Conservation (phyloP, 2,329 filamentous ascomycete species). For the Nigrospora osmanthi region DNA sequence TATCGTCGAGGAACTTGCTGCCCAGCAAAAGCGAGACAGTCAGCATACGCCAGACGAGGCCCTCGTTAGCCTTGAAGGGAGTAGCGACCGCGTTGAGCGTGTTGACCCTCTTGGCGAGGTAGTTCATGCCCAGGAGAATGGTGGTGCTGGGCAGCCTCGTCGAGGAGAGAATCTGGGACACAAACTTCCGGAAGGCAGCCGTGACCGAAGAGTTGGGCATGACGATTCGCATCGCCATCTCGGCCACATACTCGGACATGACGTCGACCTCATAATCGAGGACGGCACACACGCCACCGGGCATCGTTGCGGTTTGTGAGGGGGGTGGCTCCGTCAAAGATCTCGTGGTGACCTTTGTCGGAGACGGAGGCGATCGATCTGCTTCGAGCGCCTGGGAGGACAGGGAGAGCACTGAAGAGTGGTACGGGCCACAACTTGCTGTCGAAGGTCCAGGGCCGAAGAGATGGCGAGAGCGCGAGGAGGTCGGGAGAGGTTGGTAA, state of each 20-base stretch:
- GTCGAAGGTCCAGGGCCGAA: slow-evolving; percentile 25
- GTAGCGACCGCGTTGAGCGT: slow-evolving; percentile 50
- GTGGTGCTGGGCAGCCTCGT: slow-evolving; percentile 86
- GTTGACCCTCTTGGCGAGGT: slow-evolving; percentile 76
- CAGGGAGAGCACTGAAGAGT: slow-evolving; percentile 14
- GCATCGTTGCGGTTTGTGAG: slow-evolving; percentile 40
- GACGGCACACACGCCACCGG: slow-evolving; percentile 84
- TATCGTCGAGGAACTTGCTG: slow-evolving; percentile 94
- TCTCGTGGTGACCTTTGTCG: slow-evolving; percentile 18
- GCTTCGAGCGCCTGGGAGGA: slow-evolving; percentile 30
- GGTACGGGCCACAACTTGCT: slow-evolving; percentile 16
- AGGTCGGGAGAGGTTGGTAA: slow-evolving; percentile 13
- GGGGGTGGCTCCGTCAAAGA: slow-evolving; percentile 17
- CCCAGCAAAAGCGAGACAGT: slow-evolving; percentile 79
- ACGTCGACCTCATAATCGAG: slow-evolving; percentile 94
- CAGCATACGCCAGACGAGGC: slow-evolving; percentile 79
- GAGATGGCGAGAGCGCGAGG: slow-evolving; percentile 18
- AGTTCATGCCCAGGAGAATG: slow-evolving; percentile 84
- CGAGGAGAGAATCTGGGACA: slow-evolving; percentile 81
- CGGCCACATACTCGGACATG: slow-evolving; percentile 92
- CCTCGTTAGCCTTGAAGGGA: slow-evolving; percentile 51
- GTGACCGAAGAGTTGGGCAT: slow-evolving; percentile 48
- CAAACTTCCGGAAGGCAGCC: slow-evolving; percentile 81
- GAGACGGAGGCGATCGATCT: slow-evolving; percentile 20
- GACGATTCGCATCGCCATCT: slow-evolving; percentile 64